Evolutionary conservation across 352 stramenopile genomes (phyloP), one percentile per base, ranked within the genome.

Genomic region (Phytophthora crassamura): DNA sequence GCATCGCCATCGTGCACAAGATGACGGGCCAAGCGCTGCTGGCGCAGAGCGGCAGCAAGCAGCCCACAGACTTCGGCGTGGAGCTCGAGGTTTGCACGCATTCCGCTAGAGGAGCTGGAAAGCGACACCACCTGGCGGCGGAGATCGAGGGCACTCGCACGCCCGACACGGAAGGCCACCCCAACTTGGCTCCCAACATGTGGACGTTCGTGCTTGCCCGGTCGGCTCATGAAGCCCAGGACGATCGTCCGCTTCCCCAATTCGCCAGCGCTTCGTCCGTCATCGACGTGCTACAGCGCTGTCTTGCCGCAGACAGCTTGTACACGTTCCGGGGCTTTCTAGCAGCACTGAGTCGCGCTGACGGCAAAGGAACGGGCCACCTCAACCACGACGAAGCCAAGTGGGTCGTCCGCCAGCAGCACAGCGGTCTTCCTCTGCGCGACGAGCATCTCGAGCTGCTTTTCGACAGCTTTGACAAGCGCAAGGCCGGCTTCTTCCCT

Each of bases 11-110:
- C 36, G 59, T 91, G 48, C 88, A 95, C 70, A 94, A 95, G 70
- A 95, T 95, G 88, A 94, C 88, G 0, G 84, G 86, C 18, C 75
- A 91, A 43, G 74, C 85, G 10, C 64, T 95, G 6, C 77, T 69
- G 12, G 64, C 72, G 1, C 74, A 91, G 22, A 57, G 65, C 34
- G 84, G 75, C 56, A 85, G 66, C 70, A 88, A 83, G 22, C 78
- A 91, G 51, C 81, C 83, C 15, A 94, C 86, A 1, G 83, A 95
- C 47, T 95, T 93, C 60, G 88, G 88, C 14, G 57, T 87, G 18
- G 88, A 95, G 75, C 74, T 90, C n/a, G 88, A 95, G 59, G 69
- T 90, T 11, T 89, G 75, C 46, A 74, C 67, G 14, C 49, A 82
- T 16, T 72, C 59, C 1, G 70, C 69, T 4, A 82, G 87, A 68